Conservation (phyloP, 305 asterid species). For the Caryopteris hybrid region DNA sequence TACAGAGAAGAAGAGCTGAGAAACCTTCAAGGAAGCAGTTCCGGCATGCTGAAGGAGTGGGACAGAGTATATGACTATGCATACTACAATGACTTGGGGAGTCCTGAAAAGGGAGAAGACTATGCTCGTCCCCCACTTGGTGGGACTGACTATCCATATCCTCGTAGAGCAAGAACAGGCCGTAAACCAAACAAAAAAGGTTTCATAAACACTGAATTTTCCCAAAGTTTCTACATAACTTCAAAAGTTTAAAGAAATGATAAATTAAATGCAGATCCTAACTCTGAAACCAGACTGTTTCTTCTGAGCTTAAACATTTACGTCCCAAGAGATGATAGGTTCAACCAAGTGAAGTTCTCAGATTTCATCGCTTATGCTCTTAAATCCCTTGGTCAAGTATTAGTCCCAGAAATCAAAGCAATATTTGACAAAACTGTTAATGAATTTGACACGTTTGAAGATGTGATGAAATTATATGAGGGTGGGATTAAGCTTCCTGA, state of each 20-base stretch:
- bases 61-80: slow-evolving; percentile 93
- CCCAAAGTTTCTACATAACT: not conserved
- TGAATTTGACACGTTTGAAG: slow-evolving; percentile 72
- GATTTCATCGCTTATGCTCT: slow-evolving; percentile 70
- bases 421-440: slow-evolving; percentile 52
- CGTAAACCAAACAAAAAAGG: slow-evolving; percentile 62
- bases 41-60: slow-evolving; percentile 71
- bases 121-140: slow-evolving; percentile 66
- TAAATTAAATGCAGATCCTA: slow-evolving; percentile 45
- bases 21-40: slow-evolving; percentile 64
- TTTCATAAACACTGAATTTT: too few species aligned
- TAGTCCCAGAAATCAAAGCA: slow-evolving; percentile 53
- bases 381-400: slow-evolving; percentile 63
- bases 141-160: slow-evolving; percentile 68
- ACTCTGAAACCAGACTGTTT: slow-evolving; percentile 44
- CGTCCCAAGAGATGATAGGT: slow-evolving; percentile 75
- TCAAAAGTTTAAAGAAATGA: not conserved
- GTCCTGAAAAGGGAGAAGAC: slow-evolving; percentile 53
- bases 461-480: slow-evolving; percentile 40
- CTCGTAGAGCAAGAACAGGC: slow-evolving; percentile 76
- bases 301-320: slow-evolving; percentile 51
- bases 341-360: slow-evolving; percentile 61
- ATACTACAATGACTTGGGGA: slow-evolving; percentile 75
- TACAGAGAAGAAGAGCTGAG: slow-evolving; percentile 72
- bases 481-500: slow-evolving; percentile 40